phyloP scores from a whole-genome alignment of 2,329 filamentous ascomycete genomes.

The Diatrype stigma region DNA sequence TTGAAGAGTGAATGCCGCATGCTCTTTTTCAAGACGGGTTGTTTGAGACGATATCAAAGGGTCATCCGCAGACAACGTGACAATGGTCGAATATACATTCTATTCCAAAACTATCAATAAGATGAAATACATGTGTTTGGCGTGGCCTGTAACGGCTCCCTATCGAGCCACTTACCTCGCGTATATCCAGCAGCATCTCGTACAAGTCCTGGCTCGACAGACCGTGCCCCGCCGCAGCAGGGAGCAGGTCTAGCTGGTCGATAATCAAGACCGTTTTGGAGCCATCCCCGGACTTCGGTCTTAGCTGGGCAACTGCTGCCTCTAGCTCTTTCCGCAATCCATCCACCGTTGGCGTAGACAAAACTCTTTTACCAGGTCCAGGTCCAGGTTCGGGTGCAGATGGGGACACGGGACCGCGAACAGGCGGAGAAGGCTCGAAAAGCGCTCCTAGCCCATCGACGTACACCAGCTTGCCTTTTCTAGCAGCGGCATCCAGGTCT shows the following conservation, averaged over 20 bases:
- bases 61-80: conserved; percentile 68
- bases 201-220: conserved; percentile 43
- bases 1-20: conserved; percentile 66
- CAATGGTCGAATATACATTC: conserved; percentile 60
- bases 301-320: conserved; percentile 33
- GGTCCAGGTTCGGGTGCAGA: conserved; percentile 2
- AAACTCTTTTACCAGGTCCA: conserved; percentile 9
- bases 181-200: conserved; percentile 53
- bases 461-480: conserved; percentile 61
- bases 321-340: conserved; percentile 37
- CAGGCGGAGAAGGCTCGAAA: conserved; percentile 31
- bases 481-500: conserved; percentile 59
- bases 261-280: conserved; percentile 55
- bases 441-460: conserved; percentile 69
- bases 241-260: conserved; percentile 61
- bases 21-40: conserved; percentile 65
- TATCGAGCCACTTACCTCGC: conserved; percentile 50
- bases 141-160: not conserved
- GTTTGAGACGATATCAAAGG: conserved; percentile 60
- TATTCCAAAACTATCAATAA: conserved; percentile 29
- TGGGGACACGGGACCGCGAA: conserved; percentile 9
- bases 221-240: conserved; percentile 52
- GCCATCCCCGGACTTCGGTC: conserved; percentile 12
- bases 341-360: conserved; percentile 29
- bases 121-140: conserved; percentile 3